Percentiles rank a stretch among this genome's conserved stretches.
Conservation (phyloP, 495 filamentous ascomycete genomes). For the Bombardia bombarda region DNA sequence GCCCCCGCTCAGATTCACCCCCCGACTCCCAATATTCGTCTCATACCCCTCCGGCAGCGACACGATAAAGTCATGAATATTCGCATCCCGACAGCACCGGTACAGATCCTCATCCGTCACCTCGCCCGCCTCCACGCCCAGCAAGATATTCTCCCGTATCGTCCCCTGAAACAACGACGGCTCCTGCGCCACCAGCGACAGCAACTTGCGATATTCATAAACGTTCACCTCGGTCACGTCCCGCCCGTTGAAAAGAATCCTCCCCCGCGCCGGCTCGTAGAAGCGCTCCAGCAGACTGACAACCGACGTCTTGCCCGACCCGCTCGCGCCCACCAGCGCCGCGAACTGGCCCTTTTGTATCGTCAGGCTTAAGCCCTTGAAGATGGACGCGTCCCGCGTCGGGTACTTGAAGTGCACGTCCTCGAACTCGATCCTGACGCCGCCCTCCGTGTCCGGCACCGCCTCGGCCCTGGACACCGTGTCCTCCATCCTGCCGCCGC, state of each 20-base stretch:
- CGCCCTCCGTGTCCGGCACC: slow-evolving; percentile 34
- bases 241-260: slow-evolving; percentile 43
- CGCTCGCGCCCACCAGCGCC: slow-evolving; percentile 63
- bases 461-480: slow-evolving; percentile 7
- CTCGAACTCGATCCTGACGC: slow-evolving; percentile 46
- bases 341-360: slow-evolving; percentile 59
- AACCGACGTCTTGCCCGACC: slow-evolving; percentile 66
- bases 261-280: slow-evolving; percentile 48
- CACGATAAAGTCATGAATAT: slow-evolving; percentile 54
- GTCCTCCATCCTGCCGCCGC: slow-evolving; percentile 23
- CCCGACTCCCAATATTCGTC: slow-evolving; percentile 54
- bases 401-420: slow-evolving; percentile 54
- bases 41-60: slow-evolving; percentile 52
- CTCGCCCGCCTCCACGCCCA: slow-evolving; percentile 34
- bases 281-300: slow-evolving; percentile 58
- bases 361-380: slow-evolving; percentile 42
- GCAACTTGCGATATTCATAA: slow-evolving; percentile 40
- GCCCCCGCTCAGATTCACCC: slow-evolving; percentile 61
- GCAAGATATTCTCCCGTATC: slow-evolving; percentile 50
- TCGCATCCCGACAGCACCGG: slow-evolving; percentile 49
- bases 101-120: slow-evolving; percentile 46
- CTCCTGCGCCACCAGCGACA: slow-evolving; percentile 59
- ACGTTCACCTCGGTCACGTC: slow-evolving; percentile 38
- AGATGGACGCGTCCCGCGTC: slow-evolving; percentile 42
- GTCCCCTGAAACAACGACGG: slow-evolving; percentile 49